These are phyloP conservation scores for Metschnikowia peoriensis DNA, from an alignment of 805 yeast species.

Conservation along the genomic window DNA sequence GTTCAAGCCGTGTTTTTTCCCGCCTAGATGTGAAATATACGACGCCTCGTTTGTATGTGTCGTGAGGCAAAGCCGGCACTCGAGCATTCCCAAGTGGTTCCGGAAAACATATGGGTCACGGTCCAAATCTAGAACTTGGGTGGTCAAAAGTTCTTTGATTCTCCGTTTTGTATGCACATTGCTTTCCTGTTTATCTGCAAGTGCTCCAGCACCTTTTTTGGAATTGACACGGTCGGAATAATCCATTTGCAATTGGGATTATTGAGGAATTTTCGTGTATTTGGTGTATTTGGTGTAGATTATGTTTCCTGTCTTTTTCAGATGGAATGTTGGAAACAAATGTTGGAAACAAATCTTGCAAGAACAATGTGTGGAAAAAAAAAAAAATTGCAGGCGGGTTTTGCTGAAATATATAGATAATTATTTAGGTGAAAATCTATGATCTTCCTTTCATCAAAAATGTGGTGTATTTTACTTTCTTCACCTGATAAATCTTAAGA, in stretches of 20 bases:
- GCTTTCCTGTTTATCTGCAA: constrained; percentile 70
- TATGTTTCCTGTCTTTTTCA: background rate
- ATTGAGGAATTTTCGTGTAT: background rate
- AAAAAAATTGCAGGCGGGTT: no score
- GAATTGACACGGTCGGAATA: constrained; percentile 88
- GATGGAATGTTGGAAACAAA: no score
- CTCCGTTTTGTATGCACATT: constrained; percentile 69
- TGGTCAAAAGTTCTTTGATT: constrained; percentile 57
- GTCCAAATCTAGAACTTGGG: constrained; percentile 49
- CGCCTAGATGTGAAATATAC: constrained; percentile 80
- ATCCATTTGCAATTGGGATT: constrained; percentile 53
- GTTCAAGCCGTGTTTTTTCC: constrained; percentile 76
- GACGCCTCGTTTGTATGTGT: constrained; percentile 78
- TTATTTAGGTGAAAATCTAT: no score
- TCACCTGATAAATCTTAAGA: no score
- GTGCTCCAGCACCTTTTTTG: constrained; percentile 87
- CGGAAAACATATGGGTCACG: constrained; percentile 81
- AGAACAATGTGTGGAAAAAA: no score
- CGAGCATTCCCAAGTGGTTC: constrained; percentile 80
- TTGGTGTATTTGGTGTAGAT: background rate
- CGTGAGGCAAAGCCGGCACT: constrained; percentile 82
- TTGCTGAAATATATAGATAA: no score
- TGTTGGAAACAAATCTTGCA: no score
- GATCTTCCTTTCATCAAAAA: background rate
- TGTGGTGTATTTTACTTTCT: background rate